phyloP scores from a whole-genome alignment of 352 stramenopile genomes.

The Blastocystis sp. region DNA sequence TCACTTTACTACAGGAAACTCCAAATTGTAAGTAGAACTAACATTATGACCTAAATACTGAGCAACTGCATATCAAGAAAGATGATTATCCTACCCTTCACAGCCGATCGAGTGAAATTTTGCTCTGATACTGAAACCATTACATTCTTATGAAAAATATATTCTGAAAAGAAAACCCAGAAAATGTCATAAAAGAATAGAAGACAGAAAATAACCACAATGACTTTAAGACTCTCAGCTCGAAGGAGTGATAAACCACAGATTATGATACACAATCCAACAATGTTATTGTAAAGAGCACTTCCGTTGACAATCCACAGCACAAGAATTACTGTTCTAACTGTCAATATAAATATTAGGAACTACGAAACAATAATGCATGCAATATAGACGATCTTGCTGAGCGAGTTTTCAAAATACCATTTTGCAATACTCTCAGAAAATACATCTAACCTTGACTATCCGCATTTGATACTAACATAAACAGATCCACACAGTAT shows the following conservation, averaged over 20 bases:
- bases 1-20: neutral
- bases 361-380: neutral
- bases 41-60: neutral
- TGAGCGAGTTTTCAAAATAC: neutral
- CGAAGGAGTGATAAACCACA: neutral
- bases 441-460: neutral
- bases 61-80: neutral
- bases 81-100: neutral
- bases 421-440: neutral
- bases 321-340: neutral
- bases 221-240: neutral
- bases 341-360: neutral
- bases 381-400: neutral
- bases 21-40: neutral
- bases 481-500: neutral
- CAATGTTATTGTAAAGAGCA: neutral
- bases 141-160: slow-evolving; percentile 16
- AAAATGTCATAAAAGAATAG: slow-evolving; percentile 51
- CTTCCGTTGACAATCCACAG: neutral
- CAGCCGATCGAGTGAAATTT: neutral
- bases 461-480: neutral
- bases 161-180: slow-evolving; percentile 37
- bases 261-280: neutral
- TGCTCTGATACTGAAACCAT: slow-evolving; percentile 34
- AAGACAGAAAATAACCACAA: neutral